Conservation (phyloP, 73 alveolate species). For the Durusdinium trenchii region DNA sequence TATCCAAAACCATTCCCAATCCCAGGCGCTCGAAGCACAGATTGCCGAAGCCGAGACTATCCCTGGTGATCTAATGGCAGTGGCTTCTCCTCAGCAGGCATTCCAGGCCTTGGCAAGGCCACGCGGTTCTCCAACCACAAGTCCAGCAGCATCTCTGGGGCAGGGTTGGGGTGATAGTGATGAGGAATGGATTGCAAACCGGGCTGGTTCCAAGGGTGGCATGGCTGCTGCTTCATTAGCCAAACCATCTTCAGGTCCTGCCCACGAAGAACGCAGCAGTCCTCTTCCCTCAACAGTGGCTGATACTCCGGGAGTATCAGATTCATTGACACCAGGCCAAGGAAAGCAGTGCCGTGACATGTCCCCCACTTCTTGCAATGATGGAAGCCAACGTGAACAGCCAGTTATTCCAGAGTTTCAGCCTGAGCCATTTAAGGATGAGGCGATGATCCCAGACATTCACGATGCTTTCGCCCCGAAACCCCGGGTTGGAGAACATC, state of each 20-base stretch:
- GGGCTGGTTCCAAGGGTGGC: neutral
- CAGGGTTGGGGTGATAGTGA: conserved; percentile 22
- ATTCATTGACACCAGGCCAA: neutral
- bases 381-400: neutral
- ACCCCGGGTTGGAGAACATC: neutral
- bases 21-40: neutral
- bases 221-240: neutral
- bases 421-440: neutral
- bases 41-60: neutral
- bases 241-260: neutral
- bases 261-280: neutral
- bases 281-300: too few species aligned
- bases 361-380: neutral
- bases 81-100: neutral
- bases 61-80: neutral
- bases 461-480: neutral
- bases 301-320: neutral
- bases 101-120: neutral
- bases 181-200: neutral
- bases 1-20: too few species aligned
- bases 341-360: neutral
- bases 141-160: neutral
- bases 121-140: too few species aligned
- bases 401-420: neutral
- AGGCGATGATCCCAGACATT: neutral